Conservation (phyloP, 2,329 filamentous ascomycete genomes). For the Xylariaceae sp. region DNA sequence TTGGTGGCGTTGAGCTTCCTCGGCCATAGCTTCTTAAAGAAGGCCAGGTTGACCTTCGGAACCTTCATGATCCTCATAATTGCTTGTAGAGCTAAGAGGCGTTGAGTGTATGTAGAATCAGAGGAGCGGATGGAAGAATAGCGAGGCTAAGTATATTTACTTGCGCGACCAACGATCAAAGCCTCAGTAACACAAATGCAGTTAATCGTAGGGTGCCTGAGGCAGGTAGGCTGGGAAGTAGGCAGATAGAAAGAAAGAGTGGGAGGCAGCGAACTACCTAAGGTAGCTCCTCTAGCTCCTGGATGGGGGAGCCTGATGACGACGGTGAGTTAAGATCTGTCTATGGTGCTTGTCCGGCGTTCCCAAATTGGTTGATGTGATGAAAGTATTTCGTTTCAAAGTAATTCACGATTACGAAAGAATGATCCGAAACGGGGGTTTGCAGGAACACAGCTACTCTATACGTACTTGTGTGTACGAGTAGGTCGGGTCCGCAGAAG, state of each 20-base stretch:
- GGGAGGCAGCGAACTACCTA: too few species aligned
- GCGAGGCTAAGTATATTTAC: not conserved
- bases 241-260: too few species aligned
- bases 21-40: constrained; percentile 31
- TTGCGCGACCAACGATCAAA: not conserved
- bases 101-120: not conserved
- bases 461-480: too few species aligned
- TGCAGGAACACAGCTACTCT: constrained; percentile 3
- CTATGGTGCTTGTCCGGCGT: not conserved
- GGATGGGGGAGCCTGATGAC: constrained; percentile 16
- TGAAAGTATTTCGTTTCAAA: not conserved
- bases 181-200: not conserved
- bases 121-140: not conserved
- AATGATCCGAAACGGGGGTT: constrained; percentile 13
- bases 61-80: constrained; percentile 25
- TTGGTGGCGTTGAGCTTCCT: constrained; percentile 6
- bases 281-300: constrained; percentile 16
- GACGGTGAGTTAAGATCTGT: not conserved
- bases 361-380: not conserved
- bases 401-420: constrained; percentile 20
- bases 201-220: not conserved
- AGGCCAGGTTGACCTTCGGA: constrained; percentile 28
- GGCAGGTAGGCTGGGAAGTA: not conserved
- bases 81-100: constrained; percentile 6
- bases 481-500: not conserved